Conservation (phyloP, 2,329 filamentous ascomycete species). For the Ophiosphaerella herpotricha region DNA sequence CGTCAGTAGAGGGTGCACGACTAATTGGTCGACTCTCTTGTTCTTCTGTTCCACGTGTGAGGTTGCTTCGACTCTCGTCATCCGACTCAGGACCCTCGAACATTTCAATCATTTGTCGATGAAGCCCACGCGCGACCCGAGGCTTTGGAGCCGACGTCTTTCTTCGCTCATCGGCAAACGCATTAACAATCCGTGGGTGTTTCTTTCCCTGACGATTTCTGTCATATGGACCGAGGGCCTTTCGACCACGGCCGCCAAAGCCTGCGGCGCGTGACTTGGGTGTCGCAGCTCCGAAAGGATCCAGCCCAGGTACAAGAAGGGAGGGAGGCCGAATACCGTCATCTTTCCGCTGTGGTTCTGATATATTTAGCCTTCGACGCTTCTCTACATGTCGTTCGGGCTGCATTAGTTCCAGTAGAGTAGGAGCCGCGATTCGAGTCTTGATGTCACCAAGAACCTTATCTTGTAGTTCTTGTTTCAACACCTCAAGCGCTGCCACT, state of each 20-base stretch:
- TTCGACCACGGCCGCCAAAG: slow-evolving; percentile 49
- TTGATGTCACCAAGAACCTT: slow-evolving; percentile 89
- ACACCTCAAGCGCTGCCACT: slow-evolving; percentile 75
- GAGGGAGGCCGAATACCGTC: slow-evolving; percentile 62
- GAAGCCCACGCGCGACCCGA: slow-evolving; percentile 73
- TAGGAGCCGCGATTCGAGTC: slow-evolving; percentile 80
- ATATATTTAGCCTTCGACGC: slow-evolving; percentile 76
- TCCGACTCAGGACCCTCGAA: slow-evolving; percentile 81
- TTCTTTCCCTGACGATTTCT: slow-evolving; percentile 49
- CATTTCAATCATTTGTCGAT: slow-evolving; percentile 75
- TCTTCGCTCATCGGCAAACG: slow-evolving; percentile 62
- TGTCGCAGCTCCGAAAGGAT: slow-evolving; percentile 66
- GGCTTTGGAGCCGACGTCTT: slow-evolving; percentile 58
- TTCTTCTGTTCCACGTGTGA: slow-evolving; percentile 80
- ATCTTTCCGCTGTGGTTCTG: slow-evolving; percentile 64
- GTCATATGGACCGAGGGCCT: slow-evolving; percentile 52
- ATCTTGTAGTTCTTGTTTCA: slow-evolving; percentile 80
- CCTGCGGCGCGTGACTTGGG: slow-evolving; percentile 56
- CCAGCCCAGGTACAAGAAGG: slow-evolving; percentile 60
- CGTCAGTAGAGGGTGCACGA: slow-evolving; percentile 61
- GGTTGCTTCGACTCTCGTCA: slow-evolving; percentile 70
- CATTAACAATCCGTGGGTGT: slow-evolving; percentile 48
- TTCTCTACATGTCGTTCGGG: slow-evolving; percentile 80
- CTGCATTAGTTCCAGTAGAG: slow-evolving; percentile 79
- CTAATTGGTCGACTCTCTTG: slow-evolving; percentile 81